Base-by-base conservation (phyloP, 228 moss, liverwort and hornwort genomes). In the Sphagnum fallax region DNA sequence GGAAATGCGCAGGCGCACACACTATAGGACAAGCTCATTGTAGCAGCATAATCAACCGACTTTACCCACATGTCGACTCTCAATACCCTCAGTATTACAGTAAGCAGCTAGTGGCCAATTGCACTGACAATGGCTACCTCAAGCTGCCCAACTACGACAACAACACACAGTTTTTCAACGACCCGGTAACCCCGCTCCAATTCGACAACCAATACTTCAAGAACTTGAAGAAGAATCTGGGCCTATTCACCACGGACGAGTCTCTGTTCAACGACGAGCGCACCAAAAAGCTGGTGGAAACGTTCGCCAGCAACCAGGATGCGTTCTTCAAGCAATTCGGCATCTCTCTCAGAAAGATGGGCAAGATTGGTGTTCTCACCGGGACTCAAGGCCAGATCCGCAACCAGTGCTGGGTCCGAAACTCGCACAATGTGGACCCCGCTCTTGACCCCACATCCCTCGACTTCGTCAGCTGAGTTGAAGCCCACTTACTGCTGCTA, bases 381-480 rank as follows among this genome's bases (percentile, higher is more conserved):
- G 66, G 66, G 4, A 52, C 52, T 0, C 66, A 52, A 16, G 66
- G 66, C 14, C 66, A 67, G 5, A 67, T 67, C 15, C 66, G 66
- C 14, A 67, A 67, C 50, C 66, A 67, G 52, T 67, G 66, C 9
- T 67, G 66, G 66, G 66, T 67, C 14, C 49, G 66, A 16, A 67
- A 67, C 51, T 67, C 66, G 13, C 52, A 52, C 52, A 52, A 67
- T 51, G 49, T 6, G 2, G 66, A 67, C 9, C 66, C 66, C 0
- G 66, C 52, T 8, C 4, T 67, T 10, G 16, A 67, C 51, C 14
- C 52, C 5, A 6, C 10, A 49, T 67, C 52, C 5, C 14, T 32
- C 4, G 8, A 62, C 62, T 62, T 62, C 62, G 32, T 32, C 32
- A 32, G 32, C 32, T 32, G 32, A 32, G 32, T 32, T 32, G 32